Evolutionary conservation across 352 stramenopile genomes (phyloP).

Genomic region (Peronosclerospora sorghi): DNA sequence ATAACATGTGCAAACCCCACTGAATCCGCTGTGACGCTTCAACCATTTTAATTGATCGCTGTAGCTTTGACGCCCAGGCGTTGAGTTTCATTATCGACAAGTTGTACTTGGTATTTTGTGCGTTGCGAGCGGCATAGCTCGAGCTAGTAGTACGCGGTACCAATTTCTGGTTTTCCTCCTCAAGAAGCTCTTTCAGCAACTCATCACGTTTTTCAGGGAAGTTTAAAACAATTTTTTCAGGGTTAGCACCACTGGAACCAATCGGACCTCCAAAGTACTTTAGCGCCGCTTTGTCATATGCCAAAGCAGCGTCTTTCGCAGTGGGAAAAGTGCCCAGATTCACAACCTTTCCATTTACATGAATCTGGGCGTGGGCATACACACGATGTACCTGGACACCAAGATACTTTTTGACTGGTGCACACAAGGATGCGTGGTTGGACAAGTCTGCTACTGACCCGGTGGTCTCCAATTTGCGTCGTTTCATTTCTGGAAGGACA

Average conservation of each 20-base stretch:
- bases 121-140: constrained; percentile 37
- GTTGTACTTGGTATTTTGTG: constrained; percentile 66
- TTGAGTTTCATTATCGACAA: constrained; percentile 71
- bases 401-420: constrained; percentile 46
- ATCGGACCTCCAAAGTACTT: constrained; percentile 57
- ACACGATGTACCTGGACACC: constrained; percentile 61
- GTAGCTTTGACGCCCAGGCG: constrained; percentile 53
- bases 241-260: constrained; percentile 23
- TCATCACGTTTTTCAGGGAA: constrained; percentile 57
- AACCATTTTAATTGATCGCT: constrained; percentile 66
- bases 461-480: constrained; percentile 20
- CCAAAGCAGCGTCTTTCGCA: constrained; percentile 52
- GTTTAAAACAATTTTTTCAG: constrained; percentile 58
- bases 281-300: constrained; percentile 73
- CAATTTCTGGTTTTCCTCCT: constrained; percentile 51
- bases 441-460: constrained; percentile 1
- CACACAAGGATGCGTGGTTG: constrained; percentile 9
- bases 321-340: constrained; percentile 69
- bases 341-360: constrained; percentile 64
- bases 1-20: constrained; percentile 26
- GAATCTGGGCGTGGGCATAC: constrained; percentile 69
- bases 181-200: constrained; percentile 45
- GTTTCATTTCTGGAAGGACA: constrained; percentile 16
- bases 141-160: constrained; percentile 8
- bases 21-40: constrained; percentile 66